Base-by-base conservation (phyloP, 2,329 filamentous ascomycete species). In the Xylaria multiplex region DNA sequence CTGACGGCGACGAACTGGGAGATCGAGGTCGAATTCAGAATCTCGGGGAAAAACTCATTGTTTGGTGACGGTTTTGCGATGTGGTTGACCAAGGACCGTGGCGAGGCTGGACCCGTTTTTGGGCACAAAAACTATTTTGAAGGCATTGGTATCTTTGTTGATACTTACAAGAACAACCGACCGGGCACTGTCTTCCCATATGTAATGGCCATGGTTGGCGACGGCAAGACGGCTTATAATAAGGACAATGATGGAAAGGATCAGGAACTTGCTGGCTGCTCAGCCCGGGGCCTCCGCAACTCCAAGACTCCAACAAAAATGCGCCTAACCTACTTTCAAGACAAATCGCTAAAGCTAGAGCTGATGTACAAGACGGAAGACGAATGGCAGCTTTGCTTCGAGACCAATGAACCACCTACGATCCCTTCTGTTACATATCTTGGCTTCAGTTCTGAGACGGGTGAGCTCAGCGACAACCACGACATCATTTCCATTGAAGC, bases 91-190 rank as follows among this genome's bases (percentile, higher is more conserved):
- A 97, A 97, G 81, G 90, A 97, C 81, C 92, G 96, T 70, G 94
- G 88, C 37, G 86, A 90, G 73, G 81, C 84, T 65, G 96, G 96
- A 16, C 86, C 89, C 11, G 95, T 99, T 43, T 99, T 99, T 79
- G 96, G 96, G 57, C 90, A 90, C 72, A 84, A 86, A 35, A 95
- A 99, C 81, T 88, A 88, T 70, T 99, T 98, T 74, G 95, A 99
- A 79, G 96, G 96, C 4, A 86, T 99, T 53, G 96, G 93, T 61
- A 86, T 99, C 79, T 98, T 97, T 83, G 88, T 99, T 82, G 96
- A 99, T 79, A 99, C 96, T 50, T 99, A 99, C 86, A 99, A 99
- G 89, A 99, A 99, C 84, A 97, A 97, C 83, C 90, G 96, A 14
- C 95, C 96, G 0, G 96, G 96, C 49, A 91, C 93, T 48, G 92